Evolutionary conservation across 768 basidiomycete genomes (phyloP), one percentile per base, ranked within the genome.

Genomic region (Hypsizygus marmoreus): DNA sequence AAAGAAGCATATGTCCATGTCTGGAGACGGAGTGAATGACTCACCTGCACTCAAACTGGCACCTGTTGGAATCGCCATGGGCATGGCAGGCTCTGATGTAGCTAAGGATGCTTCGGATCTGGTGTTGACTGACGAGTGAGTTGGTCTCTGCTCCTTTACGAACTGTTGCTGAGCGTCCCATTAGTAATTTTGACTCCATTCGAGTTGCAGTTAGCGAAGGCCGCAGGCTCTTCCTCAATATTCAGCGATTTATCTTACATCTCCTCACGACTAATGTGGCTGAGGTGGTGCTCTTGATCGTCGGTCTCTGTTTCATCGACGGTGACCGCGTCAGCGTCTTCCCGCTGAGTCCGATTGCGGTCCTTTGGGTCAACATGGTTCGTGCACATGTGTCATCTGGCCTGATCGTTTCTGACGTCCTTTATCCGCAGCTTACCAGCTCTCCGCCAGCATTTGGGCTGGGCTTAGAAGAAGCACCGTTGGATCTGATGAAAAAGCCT

Each of bases 11-110:
- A 60, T 77, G 43, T 77, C 77, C 6, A 82, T 82, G 76, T 77
- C 77, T 13, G 78, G 78, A 13, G 76, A 75, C 44, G 80, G 79
- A 39, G 80, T 82, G 43, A 83, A 82, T 59, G 81, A 83, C 52
- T 74, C 75, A 2, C 80, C 80, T 23, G 75, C 80, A 0, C 67
- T 82, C 43, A 79, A 79, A 56, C 67, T 76, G 12, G 71, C 76
- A 7, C 76, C 77, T 38, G 73, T 81, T 26, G 78, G 80, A 19
- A 76, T 82, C 39, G 79, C 76, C 5, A 82, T 82, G 79, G 80
- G 80, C 36, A 64, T 73, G 62, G 73, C 71, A 20, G 80, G 79
- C 5, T 72, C 71, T 4, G 79, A 81, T 50, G 80, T 82, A 26
- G 80, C 80, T 6, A 74, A 72, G 56, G 77, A 76, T 41, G 77